phyloP scores from a whole-genome alignment of 305 asterid species.

The Fraxinus dipetala region DNA sequence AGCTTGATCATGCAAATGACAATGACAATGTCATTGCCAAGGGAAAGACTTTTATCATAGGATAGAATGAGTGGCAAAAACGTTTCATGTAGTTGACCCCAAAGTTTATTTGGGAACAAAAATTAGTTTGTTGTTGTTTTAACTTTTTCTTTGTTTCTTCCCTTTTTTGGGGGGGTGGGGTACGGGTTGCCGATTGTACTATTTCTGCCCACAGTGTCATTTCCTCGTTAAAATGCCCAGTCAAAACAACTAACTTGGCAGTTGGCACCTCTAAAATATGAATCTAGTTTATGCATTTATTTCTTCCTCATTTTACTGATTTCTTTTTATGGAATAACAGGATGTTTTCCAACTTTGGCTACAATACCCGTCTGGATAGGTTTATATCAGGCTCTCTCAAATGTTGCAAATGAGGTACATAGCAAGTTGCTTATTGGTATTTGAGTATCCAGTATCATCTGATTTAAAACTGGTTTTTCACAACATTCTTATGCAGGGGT shows the following conservation, averaged over 20 bases:
- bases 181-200: neutral
- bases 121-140: neutral
- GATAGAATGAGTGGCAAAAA: neutral
- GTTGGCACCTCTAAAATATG: neutral
- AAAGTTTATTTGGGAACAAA: neutral
- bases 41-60: neutral
- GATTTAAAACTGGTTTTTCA: constrained; percentile 5
- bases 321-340: constrained; percentile 41
- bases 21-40: neutral
- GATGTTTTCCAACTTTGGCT: constrained; percentile 96
- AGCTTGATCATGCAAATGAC: neutral
- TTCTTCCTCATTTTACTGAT: neutral
- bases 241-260: neutral
- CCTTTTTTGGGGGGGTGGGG: neutral
- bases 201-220: neutral
- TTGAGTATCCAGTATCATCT: constrained; percentile 14
- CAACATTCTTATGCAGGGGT: constrained; percentile 52
- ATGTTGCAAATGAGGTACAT: constrained; percentile 97
- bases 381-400: constrained; percentile 96
- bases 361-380: constrained; percentile 99
- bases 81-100: neutral
- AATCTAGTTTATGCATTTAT: neutral
- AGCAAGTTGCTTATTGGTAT: constrained; percentile 22
- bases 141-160: neutral
- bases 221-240: neutral